These are phyloP conservation scores for Hypsizygus marmoreus DNA, from an alignment of 768 basidiomycete species.

Conservation along the genomic window DNA sequence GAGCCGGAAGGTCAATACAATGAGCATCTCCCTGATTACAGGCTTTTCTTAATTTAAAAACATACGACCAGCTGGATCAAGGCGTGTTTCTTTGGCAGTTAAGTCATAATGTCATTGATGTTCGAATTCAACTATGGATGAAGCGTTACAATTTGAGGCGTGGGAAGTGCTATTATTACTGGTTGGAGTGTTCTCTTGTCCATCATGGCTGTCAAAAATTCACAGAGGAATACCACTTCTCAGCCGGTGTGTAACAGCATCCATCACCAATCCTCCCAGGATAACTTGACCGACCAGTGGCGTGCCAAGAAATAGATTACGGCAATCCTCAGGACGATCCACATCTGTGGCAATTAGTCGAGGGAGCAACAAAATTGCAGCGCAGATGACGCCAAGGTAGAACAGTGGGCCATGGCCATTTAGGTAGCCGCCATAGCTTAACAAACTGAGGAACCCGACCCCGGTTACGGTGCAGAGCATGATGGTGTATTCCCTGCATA, in stretches of 20 bases:
- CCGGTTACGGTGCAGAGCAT: conserved; percentile 49
- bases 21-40: too few relatives aligned
- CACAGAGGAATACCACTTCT: conserved; percentile 20
- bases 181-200: too few relatives aligned
- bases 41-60: too few relatives aligned
- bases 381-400: conserved; percentile 23
- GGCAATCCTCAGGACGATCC: conserved; percentile 28
- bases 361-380: conserved; percentile 19
- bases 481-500: conserved; percentile 48
- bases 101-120: too few relatives aligned
- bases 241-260: conserved; percentile 21
- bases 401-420: conserved; percentile 45
- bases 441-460: conserved; percentile 42
- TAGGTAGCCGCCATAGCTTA: conserved; percentile 45
- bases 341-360: conserved; percentile 25
- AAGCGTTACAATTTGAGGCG: too few relatives aligned
- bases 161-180: too few relatives aligned
- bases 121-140: too few relatives aligned
- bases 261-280: conserved; percentile 25
- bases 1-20: too few relatives aligned
- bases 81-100: too few relatives aligned
- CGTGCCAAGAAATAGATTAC: conserved; percentile 26
- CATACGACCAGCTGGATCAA: too few relatives aligned
- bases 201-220: too few relatives aligned
- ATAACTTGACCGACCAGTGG: conserved; percentile 28